Conservation (phyloP, 75 land plant genomes). For the Pinus albicaulis region DNA sequence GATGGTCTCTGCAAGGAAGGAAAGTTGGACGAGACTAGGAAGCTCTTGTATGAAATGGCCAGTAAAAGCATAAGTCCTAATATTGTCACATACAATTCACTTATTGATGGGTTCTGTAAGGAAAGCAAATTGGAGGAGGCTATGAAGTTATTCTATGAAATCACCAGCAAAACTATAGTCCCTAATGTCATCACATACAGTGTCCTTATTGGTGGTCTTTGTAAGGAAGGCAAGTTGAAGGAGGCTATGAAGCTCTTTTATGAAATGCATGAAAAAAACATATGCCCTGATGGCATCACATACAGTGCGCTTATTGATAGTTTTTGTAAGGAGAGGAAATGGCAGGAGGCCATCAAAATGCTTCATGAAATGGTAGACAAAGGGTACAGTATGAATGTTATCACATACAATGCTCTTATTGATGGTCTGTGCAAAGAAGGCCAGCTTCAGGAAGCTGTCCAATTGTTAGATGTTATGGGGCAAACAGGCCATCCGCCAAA, state of each 20-base stretch:
- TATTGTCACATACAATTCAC: slow-evolving; percentile 9
- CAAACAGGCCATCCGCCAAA: slow-evolving; percentile 28
- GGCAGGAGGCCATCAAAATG: slow-evolving; percentile 27
- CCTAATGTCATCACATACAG: not conserved
- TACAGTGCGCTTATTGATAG: not conserved
- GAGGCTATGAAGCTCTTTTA: slow-evolving; percentile 18
- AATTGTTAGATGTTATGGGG: slow-evolving; percentile 51
- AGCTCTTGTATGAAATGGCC: slow-evolving; percentile 6
- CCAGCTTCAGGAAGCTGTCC: slow-evolving; percentile 30
- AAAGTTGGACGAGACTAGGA: slow-evolving; percentile 4
- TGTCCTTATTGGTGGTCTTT: not conserved
- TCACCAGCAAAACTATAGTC: not conserved
- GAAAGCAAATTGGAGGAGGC: slow-evolving; percentile 11
- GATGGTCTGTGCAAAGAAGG: slow-evolving; percentile 45
- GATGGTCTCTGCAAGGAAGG: slow-evolving; percentile 11
- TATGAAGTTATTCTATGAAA: not conserved
- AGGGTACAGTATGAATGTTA: slow-evolving; percentile 37
- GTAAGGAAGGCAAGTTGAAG: not conserved
- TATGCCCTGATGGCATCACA: not conserved
- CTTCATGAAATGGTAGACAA: slow-evolving; percentile 43
- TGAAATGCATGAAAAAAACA: not conserved
- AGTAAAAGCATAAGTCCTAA: slow-evolving; percentile 8
- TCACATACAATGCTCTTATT: slow-evolving; percentile 50
- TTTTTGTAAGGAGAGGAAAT: not conserved
- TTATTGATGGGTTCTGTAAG: slow-evolving; percentile 16